phyloP scores from a whole-genome alignment of 2,329 filamentous ascomycete genomes.

The Cercospora sesami region DNA sequence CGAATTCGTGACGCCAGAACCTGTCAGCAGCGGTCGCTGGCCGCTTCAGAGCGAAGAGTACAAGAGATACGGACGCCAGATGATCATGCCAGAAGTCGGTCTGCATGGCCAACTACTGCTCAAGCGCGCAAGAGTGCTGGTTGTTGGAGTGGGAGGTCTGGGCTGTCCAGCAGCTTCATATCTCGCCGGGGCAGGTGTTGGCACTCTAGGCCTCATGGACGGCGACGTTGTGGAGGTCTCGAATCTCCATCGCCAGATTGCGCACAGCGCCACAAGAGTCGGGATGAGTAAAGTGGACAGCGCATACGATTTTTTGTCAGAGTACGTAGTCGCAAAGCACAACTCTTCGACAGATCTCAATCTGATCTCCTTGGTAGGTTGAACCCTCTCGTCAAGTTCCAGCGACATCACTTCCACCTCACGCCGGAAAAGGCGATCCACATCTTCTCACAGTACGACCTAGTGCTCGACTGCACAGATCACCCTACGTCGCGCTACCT shows the following conservation, averaged over 20 bases:
- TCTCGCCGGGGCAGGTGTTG: slow-evolving; percentile 83
- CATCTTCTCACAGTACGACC: slow-evolving; percentile 70
- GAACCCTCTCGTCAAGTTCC: slow-evolving; percentile 70
- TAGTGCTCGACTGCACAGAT: slow-evolving; percentile 94
- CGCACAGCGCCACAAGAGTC: slow-evolving; percentile 70
- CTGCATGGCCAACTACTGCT: slow-evolving; percentile 75
- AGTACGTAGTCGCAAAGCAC: slow-evolving; percentile 41
- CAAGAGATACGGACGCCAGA: slow-evolving; percentile 81
- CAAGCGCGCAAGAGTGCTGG: slow-evolving; percentile 67
- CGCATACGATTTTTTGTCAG: slow-evolving; percentile 48
- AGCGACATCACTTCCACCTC: slow-evolving; percentile 64
- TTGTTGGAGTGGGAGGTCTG: slow-evolving; percentile 85
- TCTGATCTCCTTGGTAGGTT: slow-evolving; percentile 43
- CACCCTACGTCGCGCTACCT: slow-evolving; percentile 89
- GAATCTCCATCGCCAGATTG: slow-evolving; percentile 89
- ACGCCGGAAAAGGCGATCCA: slow-evolving; percentile 65
- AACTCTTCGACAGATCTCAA: not conserved
- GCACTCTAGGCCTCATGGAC: slow-evolving; percentile 79
- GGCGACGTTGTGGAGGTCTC: slow-evolving; percentile 84
- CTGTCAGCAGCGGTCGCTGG: slow-evolving; percentile 52
- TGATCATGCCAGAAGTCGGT: slow-evolving; percentile 82
- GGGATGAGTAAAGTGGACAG: slow-evolving; percentile 80
- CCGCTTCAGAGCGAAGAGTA: slow-evolving; percentile 74
- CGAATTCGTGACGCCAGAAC: slow-evolving; percentile 23
- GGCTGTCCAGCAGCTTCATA: slow-evolving; percentile 94